phyloP scores from a whole-genome alignment of 257 asterid species.

The Mentha longifolia region DNA sequence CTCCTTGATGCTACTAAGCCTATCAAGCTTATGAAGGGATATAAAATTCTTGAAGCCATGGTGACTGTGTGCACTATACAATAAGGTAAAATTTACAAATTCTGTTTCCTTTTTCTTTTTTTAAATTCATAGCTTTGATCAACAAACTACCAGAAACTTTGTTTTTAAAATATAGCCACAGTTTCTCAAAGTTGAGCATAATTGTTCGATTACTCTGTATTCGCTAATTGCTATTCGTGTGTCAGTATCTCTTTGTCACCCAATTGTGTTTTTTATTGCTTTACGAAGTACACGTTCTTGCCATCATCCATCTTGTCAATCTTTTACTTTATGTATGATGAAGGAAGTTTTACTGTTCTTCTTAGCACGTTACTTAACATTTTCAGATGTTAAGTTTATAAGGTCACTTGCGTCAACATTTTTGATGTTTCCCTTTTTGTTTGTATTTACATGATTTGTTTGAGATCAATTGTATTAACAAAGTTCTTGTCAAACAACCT shows the following conservation, averaged over 20 bases:
- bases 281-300: background rate
- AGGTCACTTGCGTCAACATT: background rate
- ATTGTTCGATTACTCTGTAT: background rate
- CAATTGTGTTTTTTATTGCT: background rate
- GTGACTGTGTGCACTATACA: background rate
- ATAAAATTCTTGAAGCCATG: slow-evolving; percentile 8
- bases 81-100: background rate
- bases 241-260: background rate
- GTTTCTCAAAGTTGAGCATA: background rate
- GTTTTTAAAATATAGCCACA: background rate
- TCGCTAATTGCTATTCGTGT: slow-evolving; percentile 3
- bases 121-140: background rate
- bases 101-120: background rate
- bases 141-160: background rate
- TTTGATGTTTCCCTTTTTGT: background rate
- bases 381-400: background rate
- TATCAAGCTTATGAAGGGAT: background rate
- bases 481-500: slow-evolving; percentile 9
- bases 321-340: background rate
- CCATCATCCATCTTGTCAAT: slow-evolving; percentile 1
- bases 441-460: background rate
- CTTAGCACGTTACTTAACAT: background rate
- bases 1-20: background rate
- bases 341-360: background rate
- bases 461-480: background rate